These are phyloP conservation scores for Boletus sp. DNA, from an alignment of 768 basidiomycete genomes.

Conservation along the genomic window DNA sequence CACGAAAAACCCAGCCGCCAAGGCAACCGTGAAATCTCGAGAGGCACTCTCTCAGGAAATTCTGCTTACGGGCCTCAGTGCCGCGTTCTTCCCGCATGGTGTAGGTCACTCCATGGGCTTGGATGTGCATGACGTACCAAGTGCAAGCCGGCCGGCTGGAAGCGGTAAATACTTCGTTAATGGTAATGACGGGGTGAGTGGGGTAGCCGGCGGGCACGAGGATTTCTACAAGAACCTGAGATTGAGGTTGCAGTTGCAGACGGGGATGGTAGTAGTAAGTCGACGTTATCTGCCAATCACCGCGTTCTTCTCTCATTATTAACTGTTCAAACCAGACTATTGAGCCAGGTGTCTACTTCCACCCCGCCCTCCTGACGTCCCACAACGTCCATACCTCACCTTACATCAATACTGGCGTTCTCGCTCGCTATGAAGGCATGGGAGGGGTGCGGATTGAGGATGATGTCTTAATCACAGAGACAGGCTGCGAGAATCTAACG, in stretches of 20 bases:
- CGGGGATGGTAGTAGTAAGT: constrained; percentile 85
- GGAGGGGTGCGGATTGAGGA: constrained; percentile 96
- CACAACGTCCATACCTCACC: constrained; percentile 55
- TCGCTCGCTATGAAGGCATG: constrained; percentile 62
- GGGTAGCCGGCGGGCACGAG: constrained; percentile 55
- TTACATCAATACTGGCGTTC: constrained; percentile 38
- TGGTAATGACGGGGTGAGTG: constrained; percentile 70
- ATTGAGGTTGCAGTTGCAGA: constrained; percentile 67
- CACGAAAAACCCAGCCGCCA: neutral
- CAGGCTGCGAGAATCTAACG: constrained; percentile 82
- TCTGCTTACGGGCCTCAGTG: constrained; percentile 69
- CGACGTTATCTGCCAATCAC: neutral
- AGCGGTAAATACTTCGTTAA: constrained; percentile 63
- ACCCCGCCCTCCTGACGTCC: constrained; percentile 68
- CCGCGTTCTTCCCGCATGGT: constrained; percentile 95
- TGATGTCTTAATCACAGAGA: constrained; percentile 73
- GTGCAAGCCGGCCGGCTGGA: constrained; percentile 67
- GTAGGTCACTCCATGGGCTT: constrained; percentile 88
- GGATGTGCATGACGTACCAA: constrained; percentile 92
- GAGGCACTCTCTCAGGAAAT: constrained; percentile 45
- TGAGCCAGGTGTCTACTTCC: constrained; percentile 90
- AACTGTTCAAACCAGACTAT: constrained; percentile 57
- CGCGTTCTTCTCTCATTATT: neutral
- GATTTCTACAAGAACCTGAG: constrained; percentile 81
- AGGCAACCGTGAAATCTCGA: constrained; percentile 9